Base-by-base conservation (phyloP, 2,329 filamentous ascomycete genomes). In the Talaromyces amestolkiae region DNA sequence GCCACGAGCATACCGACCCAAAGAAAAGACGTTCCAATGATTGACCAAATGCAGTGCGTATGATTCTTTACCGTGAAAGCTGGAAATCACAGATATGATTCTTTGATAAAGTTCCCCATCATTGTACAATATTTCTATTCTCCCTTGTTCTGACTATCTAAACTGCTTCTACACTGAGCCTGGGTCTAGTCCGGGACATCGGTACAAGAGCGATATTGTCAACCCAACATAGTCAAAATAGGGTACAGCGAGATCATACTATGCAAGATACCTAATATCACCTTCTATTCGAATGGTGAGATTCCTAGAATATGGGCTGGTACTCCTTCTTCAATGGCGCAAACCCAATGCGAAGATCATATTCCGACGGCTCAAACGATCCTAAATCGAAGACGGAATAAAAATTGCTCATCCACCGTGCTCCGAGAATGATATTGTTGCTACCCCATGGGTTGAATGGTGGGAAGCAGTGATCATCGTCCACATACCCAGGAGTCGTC, bases 241-340 rank as follows among this genome's bases (percentile, higher is more conserved):
- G 41, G 19, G 19, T 24, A 49, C 45, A 49, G 19, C 24, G 19
- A 49, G 19, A 15, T 6, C 11, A 27, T 27, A 49, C 24, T 49
- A 27, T 27, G 11, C 11, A 27, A 49, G 15, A 49, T 8, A 27
- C 51, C n/a, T 45, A 19, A 45, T 45, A 45, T 22, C 1, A 8
- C 41, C 41, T 45, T 45, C 41, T 45, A 19, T 19, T 45, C 11
- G 22, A 49, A 15, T 15, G 11, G 45, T 27, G n/a, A 45, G 10
- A 27, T 27, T 49, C 27, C 24, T 33, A 53, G 47, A 53, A 11
- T 53, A 17, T 53, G 22, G 47, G 47, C 24, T 6, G 22, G 24
- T 53, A 53, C 10, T 58, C 35, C 45, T 47, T 22, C 53, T 58
- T 58, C 53, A 58, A 58, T 17, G 53, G 53, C n/a, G 53, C 53